Base-by-base conservation (phyloP, 805 yeast genomes). In the Wickerhamomyces rabaulensis region DNA sequence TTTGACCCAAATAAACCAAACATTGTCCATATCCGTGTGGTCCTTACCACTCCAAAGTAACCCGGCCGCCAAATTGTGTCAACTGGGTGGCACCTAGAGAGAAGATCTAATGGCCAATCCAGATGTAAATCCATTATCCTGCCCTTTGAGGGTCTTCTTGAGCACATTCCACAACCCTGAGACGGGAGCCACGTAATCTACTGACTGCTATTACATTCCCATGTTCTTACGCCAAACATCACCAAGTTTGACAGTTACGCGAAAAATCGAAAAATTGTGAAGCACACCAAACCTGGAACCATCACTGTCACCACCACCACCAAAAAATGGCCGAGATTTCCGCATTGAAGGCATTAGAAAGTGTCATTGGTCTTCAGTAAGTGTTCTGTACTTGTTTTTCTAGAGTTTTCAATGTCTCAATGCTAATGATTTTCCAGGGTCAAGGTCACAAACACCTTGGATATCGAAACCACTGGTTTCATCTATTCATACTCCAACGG, bases 401-500 rank as follows among this genome's bases (percentile, higher is more conserved):
- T 43, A 8, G 6, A 7, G 4, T 27, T 13, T 4, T 13, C 13
- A 3, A n/a, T 27, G 6, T 10, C 40, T 10, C 36, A 29, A 40
- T 20, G 52, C 45, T 38, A 39, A 44, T 52, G 54, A 52, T 29
- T 33, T 25, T 7, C 2, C 33, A 74, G 80, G 55, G 86, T 87
- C 48, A 78, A 72, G 57, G 69, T 85, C 44, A 75, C 78, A 12
- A 86, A 87, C 43, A 66, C 75, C 7, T 66, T 80, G 40, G 88
- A 84, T 56, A 71, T 74, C 23, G 69, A 70, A 9, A 69, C 80
- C 44, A 69, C 71, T n/a, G 95, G 94, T 1, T 67, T 73, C 27
- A 73, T 87, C 35, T 82, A 80, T 60, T 74, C 89, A 9, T 82
- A 76, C 60, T 76, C 79, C 47, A 69, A 81, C 8, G 46, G 48